Evolutionary conservation across 768 basidiomycete species (phyloP).

Genomic region (Daedalea quercina): DNA sequence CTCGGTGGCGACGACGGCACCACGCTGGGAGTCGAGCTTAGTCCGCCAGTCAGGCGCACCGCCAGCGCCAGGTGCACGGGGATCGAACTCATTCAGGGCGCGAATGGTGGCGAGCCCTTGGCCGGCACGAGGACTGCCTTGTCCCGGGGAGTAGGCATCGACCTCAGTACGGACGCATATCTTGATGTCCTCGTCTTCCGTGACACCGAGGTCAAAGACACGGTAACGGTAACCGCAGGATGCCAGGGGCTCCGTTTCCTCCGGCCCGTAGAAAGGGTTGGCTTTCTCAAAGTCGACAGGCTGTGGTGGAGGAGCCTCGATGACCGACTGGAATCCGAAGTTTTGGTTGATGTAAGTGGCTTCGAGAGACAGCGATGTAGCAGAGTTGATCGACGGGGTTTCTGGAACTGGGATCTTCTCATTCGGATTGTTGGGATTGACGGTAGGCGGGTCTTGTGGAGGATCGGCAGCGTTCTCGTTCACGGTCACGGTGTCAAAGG

Average conservation of each 20-base stretch:
- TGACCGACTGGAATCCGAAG: conserved; percentile 93
- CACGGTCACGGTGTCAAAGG: conserved; percentile 95
- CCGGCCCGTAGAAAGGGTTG: conserved; percentile 93
- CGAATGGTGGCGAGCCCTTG: conserved; percentile 86
- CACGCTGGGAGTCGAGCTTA: conserved; percentile 94
- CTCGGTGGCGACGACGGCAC: conserved; percentile 97
- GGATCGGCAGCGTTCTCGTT: conserved; percentile 98
- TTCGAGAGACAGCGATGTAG: conserved; percentile 89
- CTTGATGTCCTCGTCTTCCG: conserved; percentile 85
- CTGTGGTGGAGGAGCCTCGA: conserved; percentile 55
- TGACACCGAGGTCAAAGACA: conserved; percentile 86
- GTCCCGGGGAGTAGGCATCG: conserved; percentile 73
- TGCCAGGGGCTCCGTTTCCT: conserved; percentile 92
- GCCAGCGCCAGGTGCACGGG: conserved; percentile 82
- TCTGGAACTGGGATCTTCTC: conserved; percentile 62
- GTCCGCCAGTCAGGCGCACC: conserved; percentile 98
- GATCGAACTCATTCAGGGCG: conserved; percentile 95
- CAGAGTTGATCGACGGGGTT: conserved; percentile 82
- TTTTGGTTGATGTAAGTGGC: conserved; percentile 99
- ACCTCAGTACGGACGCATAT: conserved; percentile 95
- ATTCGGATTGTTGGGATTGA: conserved; percentile 70
- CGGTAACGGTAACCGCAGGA: conserved; percentile 97
- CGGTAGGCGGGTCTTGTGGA: conserved; percentile 73
- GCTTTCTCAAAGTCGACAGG: conserved; percentile 75
- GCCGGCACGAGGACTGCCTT: conserved; percentile 55